Evolutionary conservation across 169 alveolate genomes (phyloP), one percentile per base, ranked within the genome.

Genomic region (Cryptosporidium bovis): DNA sequence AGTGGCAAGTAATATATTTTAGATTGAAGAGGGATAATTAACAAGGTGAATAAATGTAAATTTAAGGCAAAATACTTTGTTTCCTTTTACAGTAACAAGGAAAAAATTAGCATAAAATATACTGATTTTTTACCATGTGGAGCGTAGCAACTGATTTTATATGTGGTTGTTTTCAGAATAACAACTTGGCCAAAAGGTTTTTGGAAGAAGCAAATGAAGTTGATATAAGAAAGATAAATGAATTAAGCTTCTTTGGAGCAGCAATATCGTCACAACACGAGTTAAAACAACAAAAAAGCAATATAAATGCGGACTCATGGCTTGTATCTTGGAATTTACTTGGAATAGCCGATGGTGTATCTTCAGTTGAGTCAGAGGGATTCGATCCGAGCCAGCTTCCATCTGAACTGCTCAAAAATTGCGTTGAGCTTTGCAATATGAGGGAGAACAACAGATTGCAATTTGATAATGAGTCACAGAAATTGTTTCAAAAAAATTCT

Each of bases 331-430:
- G 87, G 87, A 77, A 77, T 62, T 64, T 91, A 6, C 56, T 92
- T 15, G 94, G 93, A 12, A 66, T 92, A 34, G 94, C 94, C 53
- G 94, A 92, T 71, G 94, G 94, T 0, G 94, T 92, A 46, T 68
- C 91, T 55, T 83, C 93, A 3, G 94, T 92, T 40, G 92, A 90
- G 51, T 83, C 85, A 31, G 93, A 90, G 51, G 94, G 94, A 33
- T 82, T 67, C 55, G 93, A 92, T 51, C 93, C 93, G 7, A 60
- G 91, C 48, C 90, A 53, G 51, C 65, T 92, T 27, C 94, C 94
- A 24, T 69, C 60, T 13, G 94, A 92, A 84, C 83, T 92, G 66
- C 68, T 92, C 31, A 67, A 64, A 8, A 64, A 83, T 64, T 92
- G 94, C 27, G 56, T 69, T 64, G 83, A 66, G 67, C 91, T 60